These are phyloP conservation scores for Psilocybe tampanensis DNA, from an alignment of 768 basidiomycete species.

Conservation along the genomic window DNA sequence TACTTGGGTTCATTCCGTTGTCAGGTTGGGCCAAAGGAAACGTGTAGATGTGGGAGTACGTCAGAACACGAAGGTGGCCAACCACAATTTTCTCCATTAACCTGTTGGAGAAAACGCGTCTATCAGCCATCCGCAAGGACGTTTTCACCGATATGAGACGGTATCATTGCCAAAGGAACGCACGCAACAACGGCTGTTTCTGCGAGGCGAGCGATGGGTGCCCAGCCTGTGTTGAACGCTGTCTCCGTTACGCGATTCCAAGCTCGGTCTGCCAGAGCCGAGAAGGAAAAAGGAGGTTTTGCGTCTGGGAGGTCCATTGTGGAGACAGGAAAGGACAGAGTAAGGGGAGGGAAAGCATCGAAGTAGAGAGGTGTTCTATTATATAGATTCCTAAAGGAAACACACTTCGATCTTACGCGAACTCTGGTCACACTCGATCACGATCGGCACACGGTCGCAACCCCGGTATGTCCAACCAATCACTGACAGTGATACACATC, in stretches of 20 bases:
- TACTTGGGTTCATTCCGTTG: slow-evolving; percentile 12
- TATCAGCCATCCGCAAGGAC: background rate
- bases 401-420: slow-evolving; percentile 12
- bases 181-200: slow-evolving; percentile 51
- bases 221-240: slow-evolving; percentile 45
- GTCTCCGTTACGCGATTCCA: slow-evolving; percentile 45
- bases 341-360: background rate
- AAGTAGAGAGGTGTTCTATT: background rate
- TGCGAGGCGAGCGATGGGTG: slow-evolving; percentile 42
- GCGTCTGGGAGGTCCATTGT: slow-evolving; percentile 31
- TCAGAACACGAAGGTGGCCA: slow-evolving; percentile 53
- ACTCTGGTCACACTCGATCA: slow-evolving; percentile 10
- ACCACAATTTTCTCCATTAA: slow-evolving; percentile 46
- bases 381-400: slow-evolving; percentile 10
- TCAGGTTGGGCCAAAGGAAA: slow-evolving; percentile 37
- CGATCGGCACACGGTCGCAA: slow-evolving; percentile 13
- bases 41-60: slow-evolving; percentile 43
- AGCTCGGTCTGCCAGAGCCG: slow-evolving; percentile 39
- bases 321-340: slow-evolving; percentile 30
- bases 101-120: slow-evolving; percentile 23
- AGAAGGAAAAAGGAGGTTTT: slow-evolving; percentile 47
- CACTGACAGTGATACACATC: background rate
- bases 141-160: too few species aligned
- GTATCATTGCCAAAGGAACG: slow-evolving; percentile 15
- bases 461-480: background rate